Conservation (phyloP, 2,329 filamentous ascomycete genomes). For the Colletotrichum theobromicola region DNA sequence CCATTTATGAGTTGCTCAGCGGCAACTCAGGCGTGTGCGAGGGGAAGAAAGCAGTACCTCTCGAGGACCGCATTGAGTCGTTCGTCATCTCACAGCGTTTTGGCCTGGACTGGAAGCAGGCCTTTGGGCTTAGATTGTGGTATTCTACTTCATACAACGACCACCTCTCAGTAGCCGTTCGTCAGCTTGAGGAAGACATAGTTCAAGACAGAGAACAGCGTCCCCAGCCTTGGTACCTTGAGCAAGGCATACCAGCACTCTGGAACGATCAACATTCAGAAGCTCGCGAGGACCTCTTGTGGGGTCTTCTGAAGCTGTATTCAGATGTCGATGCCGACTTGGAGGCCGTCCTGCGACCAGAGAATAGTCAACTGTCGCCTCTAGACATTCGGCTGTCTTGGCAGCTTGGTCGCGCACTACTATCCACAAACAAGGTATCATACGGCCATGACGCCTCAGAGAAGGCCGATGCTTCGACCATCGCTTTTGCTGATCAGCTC, state of each 20-base stretch:
- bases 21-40: slow-evolving; percentile 87
- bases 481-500: slow-evolving; percentile 69
- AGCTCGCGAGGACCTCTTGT: slow-evolving; percentile 77
- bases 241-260: slow-evolving; percentile 60
- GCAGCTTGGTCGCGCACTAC: slow-evolving; percentile 78
- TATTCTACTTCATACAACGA: slow-evolving; percentile 77
- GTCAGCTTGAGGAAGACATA: slow-evolving; percentile 76
- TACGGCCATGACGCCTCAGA: slow-evolving; percentile 60
- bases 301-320: slow-evolving; percentile 85
- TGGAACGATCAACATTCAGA: slow-evolving; percentile 67
- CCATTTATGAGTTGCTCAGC: slow-evolving; percentile 86
- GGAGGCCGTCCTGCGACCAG: slow-evolving; percentile 75
- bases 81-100: slow-evolving; percentile 88
- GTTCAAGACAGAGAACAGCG: slow-evolving; percentile 71
- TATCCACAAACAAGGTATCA: slow-evolving; percentile 52
- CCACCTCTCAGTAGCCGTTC: slow-evolving; percentile 74
- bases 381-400: slow-evolving; percentile 81
- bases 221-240: slow-evolving; percentile 75
- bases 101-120: slow-evolving; percentile 88
- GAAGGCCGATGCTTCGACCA: slow-evolving; percentile 70
- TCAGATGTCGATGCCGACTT: slow-evolving; percentile 63
- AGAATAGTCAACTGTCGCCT: slow-evolving; percentile 77
- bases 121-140: slow-evolving; percentile 90
- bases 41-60: slow-evolving; percentile 73
- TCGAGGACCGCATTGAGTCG: slow-evolving; percentile 80